Percentiles rank a stretch among this genome's conserved stretches.
These are phyloP conservation scores for Globisporangium takayamanum DNA, from an alignment of 352 stramenopile genomes.

Conservation along the genomic window DNA sequence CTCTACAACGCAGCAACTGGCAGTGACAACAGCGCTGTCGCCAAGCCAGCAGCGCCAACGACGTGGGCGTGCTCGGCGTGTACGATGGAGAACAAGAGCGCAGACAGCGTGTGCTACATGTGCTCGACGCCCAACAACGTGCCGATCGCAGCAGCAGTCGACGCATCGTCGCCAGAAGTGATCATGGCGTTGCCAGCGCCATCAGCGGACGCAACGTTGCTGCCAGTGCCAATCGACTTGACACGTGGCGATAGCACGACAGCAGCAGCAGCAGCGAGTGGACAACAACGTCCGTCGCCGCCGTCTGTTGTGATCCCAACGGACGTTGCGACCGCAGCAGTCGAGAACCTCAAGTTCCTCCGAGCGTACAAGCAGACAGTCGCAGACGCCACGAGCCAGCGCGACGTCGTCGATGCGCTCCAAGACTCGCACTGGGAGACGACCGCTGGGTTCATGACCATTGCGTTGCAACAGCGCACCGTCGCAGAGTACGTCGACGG, in stretches of 20 bases:
- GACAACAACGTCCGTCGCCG: neutral
- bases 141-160: constrained; percentile 33
- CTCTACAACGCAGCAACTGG: constrained; percentile 61
- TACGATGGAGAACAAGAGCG: constrained; percentile 72
- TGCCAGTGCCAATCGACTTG: constrained; percentile 29
- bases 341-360: constrained; percentile 41
- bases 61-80: constrained; percentile 61
- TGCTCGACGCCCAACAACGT: constrained; percentile 45
- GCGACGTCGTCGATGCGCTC: constrained; percentile 22
- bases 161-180: constrained; percentile 17
- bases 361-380: constrained; percentile 45
- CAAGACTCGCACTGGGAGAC: constrained; percentile 59
- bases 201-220: constrained; percentile 17
- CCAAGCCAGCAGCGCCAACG: neutral
- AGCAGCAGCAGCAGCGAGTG: neutral
- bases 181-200: constrained; percentile 24
- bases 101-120: constrained; percentile 59
- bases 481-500: constrained; percentile 68
- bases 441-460: constrained; percentile 47
- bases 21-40: constrained; percentile 8
- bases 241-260: constrained; percentile 18
- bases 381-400: constrained; percentile 26
- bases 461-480: constrained; percentile 36
- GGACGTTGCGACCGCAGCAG: constrained; percentile 16
- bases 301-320: neutral